Percentiles rank a stretch among this genome's conserved stretches.
Conservation (phyloP, 202 grass and related monocot genomes). For the Sporobolus alterniflorus region DNA sequence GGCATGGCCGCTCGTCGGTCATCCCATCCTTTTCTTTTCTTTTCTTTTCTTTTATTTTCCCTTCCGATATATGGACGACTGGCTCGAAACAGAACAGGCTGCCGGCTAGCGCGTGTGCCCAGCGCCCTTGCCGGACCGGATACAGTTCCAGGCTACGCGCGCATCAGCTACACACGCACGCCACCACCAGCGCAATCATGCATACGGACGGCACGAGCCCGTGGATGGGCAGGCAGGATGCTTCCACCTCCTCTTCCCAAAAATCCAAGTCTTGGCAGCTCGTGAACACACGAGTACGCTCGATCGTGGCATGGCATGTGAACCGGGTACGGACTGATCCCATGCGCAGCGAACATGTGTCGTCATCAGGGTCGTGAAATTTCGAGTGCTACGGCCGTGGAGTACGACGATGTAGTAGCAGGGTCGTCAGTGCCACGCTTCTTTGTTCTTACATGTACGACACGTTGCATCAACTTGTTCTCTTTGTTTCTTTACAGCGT, state of each 20-base stretch:
- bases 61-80: too few relatives aligned
- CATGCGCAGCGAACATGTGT: not conserved
- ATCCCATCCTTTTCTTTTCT: not conserved
- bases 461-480: not conserved
- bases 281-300: slow-evolving; percentile 24
- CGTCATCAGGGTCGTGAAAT: not conserved
- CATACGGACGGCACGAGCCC: not conserved
- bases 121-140: slow-evolving; percentile 26
- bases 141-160: not conserved
- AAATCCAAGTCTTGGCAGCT: not conserved
- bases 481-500: too few relatives aligned
- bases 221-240: not conserved
- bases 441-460: not conserved
- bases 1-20: not conserved
- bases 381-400: not conserved
- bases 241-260: not conserved
- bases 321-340: slow-evolving; percentile 16
- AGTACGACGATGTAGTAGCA: not conserved
- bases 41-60: too few relatives aligned
- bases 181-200: slow-evolving; percentile 39
- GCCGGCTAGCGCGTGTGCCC: slow-evolving; percentile 20
- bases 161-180: not conserved
- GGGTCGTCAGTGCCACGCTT: not conserved
- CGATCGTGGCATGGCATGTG: not conserved
- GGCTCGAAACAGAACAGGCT: not conserved